Base-by-base conservation (phyloP, 305 asterid species). In the Fraxinus sp. region DNA sequence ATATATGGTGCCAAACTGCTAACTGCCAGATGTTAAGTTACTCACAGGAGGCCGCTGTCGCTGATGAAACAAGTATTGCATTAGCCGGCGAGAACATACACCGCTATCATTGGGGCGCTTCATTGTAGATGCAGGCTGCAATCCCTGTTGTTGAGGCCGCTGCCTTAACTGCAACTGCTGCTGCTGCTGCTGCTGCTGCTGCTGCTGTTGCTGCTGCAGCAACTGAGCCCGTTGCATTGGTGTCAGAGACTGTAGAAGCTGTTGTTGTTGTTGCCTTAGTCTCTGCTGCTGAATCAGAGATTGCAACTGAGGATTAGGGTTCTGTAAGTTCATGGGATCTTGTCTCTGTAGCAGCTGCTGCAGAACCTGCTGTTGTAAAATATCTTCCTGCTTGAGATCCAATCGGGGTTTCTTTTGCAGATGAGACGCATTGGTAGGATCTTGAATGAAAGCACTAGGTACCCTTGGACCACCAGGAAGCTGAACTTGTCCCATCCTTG, bases 11-110 rank as follows among this genome's bases (percentile, higher is more conserved):
- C 18, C 2, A 75, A 49, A 79, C 43, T 32, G 41, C 77, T 82
- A 77, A 10, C 36, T 16, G 75, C 13, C 43, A 32, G n/a, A 66
- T 75, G 49, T 75, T 39, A 79, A 68, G 77, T 20, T 78, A 94
- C 99, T 92, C 90, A 94, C 99, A 59, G 92, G 83, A 80, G 97
- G 99, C 35, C 96, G 90, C 86, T 93, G 99, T 78, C 98, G 87
- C 88, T 95, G 98, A 83, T 95, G 98, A 89, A 93, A 95, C 41
- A 95, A 86, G 81, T 94, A 95, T 79, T 95, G 97, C 99, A 95
- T 95, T 78, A 95, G 85, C 68, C 97, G 92, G 70, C 98, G 94
- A 39, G 99, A 91, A 87, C 98, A 95, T 16, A 95, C 95, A 80
- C 98, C 97, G 57, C 92, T 93, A 82, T 95, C 99, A 74, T 91